These are phyloP conservation scores for Thamnidium elegans DNA, from an alignment of 192 early-diverging fungal genomes.

Conservation along the genomic window DNA sequence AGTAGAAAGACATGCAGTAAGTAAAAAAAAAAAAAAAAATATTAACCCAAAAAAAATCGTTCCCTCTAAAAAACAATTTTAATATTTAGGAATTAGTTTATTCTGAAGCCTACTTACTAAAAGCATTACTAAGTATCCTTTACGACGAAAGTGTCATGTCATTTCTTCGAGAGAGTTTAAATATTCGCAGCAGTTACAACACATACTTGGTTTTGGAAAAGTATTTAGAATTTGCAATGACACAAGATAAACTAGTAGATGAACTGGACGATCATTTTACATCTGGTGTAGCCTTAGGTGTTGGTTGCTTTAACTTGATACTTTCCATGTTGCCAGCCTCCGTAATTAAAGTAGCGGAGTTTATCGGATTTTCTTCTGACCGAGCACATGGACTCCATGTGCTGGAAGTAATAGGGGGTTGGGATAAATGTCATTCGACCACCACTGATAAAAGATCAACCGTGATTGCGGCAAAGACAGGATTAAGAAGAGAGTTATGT, in stretches of 20 bases:
- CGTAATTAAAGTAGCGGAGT: slow-evolving; percentile 74
- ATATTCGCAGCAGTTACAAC: slow-evolving; percentile 70
- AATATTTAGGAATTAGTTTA: slow-evolving; percentile 74
- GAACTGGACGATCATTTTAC: slow-evolving; percentile 78
- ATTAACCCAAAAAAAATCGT: not conserved
- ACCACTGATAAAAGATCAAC: slow-evolving; percentile 8
- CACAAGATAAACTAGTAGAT: slow-evolving; percentile 38
- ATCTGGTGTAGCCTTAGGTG: slow-evolving; percentile 74
- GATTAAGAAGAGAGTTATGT: slow-evolving; percentile 75
- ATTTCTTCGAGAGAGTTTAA: slow-evolving; percentile 77
- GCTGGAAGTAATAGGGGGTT: slow-evolving; percentile 71
- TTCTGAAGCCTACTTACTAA: slow-evolving; percentile 74
- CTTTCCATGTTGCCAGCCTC: slow-evolving; percentile 74
- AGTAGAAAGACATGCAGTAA: slow-evolving; percentile 61
- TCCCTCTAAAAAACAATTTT: not conserved
- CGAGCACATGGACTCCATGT: slow-evolving; percentile 71
- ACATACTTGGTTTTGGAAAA: slow-evolving; percentile 60
- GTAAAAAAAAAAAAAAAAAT: slow-evolving; percentile 20
- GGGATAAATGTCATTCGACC: slow-evolving; percentile 38
- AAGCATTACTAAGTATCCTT: slow-evolving; percentile 71
- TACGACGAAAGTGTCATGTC: slow-evolving; percentile 75
- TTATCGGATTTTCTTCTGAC: slow-evolving; percentile 83
- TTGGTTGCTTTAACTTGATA: slow-evolving; percentile 80
- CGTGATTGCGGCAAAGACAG: slow-evolving; percentile 23
- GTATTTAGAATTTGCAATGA: slow-evolving; percentile 46